Evolutionary conservation across 169 alveolate genomes (phyloP), one percentile per base, ranked within the genome.

Genomic region (Hammondia hammondi): DNA sequence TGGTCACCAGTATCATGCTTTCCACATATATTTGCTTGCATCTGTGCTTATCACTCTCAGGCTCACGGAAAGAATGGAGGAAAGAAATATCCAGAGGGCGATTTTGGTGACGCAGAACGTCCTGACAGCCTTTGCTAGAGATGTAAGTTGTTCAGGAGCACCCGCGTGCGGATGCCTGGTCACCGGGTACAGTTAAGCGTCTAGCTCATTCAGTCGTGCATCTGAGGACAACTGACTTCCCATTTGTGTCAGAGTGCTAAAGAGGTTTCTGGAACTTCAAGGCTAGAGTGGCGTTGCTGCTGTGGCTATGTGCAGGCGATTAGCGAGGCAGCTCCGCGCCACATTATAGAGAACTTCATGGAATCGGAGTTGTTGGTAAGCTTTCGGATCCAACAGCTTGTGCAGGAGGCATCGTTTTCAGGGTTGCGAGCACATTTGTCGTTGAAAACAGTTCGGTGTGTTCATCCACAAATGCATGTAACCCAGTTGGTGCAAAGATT

Each of bases 61-160:
- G 56, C 94, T 98, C 27, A 97, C 99, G 7, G 99, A 98, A 93
- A 98, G 97, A 92, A 98, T 98, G 99, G 99, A 97, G 82, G 99
- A 98, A 94, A 97, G 98, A 91, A 97, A 97, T 67, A 98, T 98
- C 88, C 98, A 97, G 43, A 95, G 99, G 85, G 99, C 99, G 73
- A 98, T 98, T 56, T 97, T 98, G 92, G 99, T 98, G 43, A 98
- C 98, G 48, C 99, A 97, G 91, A 97, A 98, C 96, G 97, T 97
- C 19, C 96, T 98, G 81, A 98, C 99, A 48, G 98, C 99, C 24
- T 98, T 98, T 93, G 99, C 99, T 14, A 96, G 97, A 93, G 98
- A 98, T 93, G 99, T 97, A 91, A 32, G 97, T 21, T 67, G 77
- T 67, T 67, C 61, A 67, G 35, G 5, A 27, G 77, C 77, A 27